phyloP scores from a whole-genome alignment of 129 eudicot species.

The Cynara cardunculus region DNA sequence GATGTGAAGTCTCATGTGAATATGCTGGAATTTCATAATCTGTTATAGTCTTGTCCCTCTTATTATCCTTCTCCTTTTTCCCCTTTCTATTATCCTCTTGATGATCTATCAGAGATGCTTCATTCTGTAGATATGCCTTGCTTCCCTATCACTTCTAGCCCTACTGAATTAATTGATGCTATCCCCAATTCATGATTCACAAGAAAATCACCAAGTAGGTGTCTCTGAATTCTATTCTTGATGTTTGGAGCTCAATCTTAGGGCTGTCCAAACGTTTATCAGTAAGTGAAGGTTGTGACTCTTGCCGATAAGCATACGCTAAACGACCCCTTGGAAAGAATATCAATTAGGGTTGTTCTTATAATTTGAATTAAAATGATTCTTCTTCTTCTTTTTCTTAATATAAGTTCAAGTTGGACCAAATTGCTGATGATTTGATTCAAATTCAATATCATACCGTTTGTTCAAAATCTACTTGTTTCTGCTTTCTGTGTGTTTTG shows the following conservation, averaged over 20 bases:
- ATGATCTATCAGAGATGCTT: too few relatives aligned
- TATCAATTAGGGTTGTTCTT: not conserved
- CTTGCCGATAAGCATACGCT: not conserved
- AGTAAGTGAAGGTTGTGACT: not conserved
- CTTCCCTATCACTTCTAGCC: not conserved
- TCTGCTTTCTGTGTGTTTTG: not conserved
- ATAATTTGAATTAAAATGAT: not conserved
- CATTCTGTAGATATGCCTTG: not conserved
- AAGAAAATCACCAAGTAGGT: conserved; percentile 5
- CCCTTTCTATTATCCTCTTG: conserved; percentile 16
- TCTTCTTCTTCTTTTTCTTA: not conserved
- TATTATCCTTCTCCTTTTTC: not conserved
- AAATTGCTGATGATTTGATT: not conserved
- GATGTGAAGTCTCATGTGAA: conserved; percentile 62
- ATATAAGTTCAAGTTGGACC: not conserved
- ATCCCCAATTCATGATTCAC: conserved; percentile 10
- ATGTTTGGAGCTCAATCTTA: not conserved
- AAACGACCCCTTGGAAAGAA: not conserved
- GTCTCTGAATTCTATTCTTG: not conserved
- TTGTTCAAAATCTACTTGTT: not conserved
- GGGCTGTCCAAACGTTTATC: not conserved
- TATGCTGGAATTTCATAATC: conserved; percentile 29
- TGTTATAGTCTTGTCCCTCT: conserved; percentile 38
- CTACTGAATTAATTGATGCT: conserved; percentile 4
- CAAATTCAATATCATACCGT: conserved; percentile 6